Evolutionary conservation across 495 filamentous ascomycete genomes (phyloP).

Genomic region (Podospora sp.): DNA sequence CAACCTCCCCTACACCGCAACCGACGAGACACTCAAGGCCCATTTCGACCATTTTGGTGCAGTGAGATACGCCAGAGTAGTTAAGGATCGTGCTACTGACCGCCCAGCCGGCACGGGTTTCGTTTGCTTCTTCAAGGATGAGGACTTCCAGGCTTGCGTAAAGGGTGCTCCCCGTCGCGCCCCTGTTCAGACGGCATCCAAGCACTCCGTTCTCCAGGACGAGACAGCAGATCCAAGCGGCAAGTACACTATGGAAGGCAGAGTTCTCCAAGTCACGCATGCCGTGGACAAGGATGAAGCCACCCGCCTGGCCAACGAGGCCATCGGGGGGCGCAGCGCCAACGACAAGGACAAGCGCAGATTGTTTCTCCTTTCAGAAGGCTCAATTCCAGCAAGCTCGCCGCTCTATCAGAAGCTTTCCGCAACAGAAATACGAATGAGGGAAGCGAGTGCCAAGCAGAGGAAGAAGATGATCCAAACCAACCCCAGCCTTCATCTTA

Average conservation of each 20-base stretch:
- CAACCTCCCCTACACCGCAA: slow-evolving; percentile 86
- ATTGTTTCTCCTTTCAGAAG: slow-evolving; percentile 86
- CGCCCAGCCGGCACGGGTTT: slow-evolving; percentile 91
- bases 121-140: slow-evolving; percentile 81
- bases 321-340: slow-evolving; percentile 54
- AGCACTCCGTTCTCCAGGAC: slow-evolving; percentile 82
- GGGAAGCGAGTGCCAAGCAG: slow-evolving; percentile 85
- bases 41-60: slow-evolving; percentile 85
- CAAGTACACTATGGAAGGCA: slow-evolving; percentile 85
- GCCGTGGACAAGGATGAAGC: slow-evolving; percentile 85
- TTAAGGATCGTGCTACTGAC: slow-evolving; percentile 80
- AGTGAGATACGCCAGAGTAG: slow-evolving; percentile 84
- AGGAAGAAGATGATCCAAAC: slow-evolving; percentile 85
- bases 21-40: slow-evolving; percentile 75
- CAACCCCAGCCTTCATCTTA: slow-evolving; percentile 88
- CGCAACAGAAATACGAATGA: slow-evolving; percentile 79
- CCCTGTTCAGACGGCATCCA: slow-evolving; percentile 49
- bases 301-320: slow-evolving; percentile 68
- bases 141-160: slow-evolving; percentile 73
- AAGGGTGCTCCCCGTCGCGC: slow-evolving; percentile 65
- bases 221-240: slow-evolving; percentile 75
- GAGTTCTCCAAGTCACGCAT: slow-evolving; percentile 77
- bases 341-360: slow-evolving; percentile 89
- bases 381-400: slow-evolving; percentile 71
- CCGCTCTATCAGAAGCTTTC: slow-evolving; percentile 74